Percentiles rank a stretch among this genome's conserved stretches.
phyloP scores from a whole-genome alignment of 192 early-diverging fungal species.

The Diversispora epigaea region DNA sequence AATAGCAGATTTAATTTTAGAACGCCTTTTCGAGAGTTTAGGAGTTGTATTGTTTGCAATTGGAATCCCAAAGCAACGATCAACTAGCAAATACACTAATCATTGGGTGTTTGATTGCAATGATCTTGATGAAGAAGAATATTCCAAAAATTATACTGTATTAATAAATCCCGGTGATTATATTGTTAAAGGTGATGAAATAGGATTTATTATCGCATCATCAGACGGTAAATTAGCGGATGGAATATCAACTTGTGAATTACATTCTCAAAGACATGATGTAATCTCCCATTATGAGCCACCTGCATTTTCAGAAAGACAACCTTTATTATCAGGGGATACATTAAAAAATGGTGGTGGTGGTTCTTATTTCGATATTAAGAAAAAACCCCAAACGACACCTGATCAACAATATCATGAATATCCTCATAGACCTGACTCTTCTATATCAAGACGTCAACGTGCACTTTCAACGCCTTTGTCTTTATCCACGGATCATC shows the following conservation, averaged over 20 bases:
- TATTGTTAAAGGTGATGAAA: slow-evolving; percentile 33
- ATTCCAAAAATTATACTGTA: slow-evolving; percentile 27
- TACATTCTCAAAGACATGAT: neutral
- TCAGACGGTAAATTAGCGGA: slow-evolving; percentile 7
- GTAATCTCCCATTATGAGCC: neutral
- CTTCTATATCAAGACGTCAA: slow-evolving; percentile 15
- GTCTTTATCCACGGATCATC: neutral
- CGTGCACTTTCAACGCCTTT: slow-evolving; percentile 31
- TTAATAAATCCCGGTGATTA: slow-evolving; percentile 36
- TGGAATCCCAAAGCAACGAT: slow-evolving; percentile 31
- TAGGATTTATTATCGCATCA: slow-evolving; percentile 32
- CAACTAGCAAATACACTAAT: neutral
- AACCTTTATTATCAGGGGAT: slow-evolving; percentile 21
- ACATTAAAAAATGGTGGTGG: slow-evolving; percentile 18
- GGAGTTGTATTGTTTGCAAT: slow-evolving; percentile 31
- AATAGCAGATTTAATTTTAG: neutral
- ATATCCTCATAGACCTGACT: slow-evolving; percentile 32
- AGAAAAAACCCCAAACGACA: slow-evolving; percentile 10
- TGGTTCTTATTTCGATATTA: slow-evolving; percentile 27
- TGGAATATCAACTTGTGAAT: slow-evolving; percentile 9
- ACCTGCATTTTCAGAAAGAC: neutral
- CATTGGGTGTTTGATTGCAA: slow-evolving; percentile 17
- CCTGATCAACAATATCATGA: neutral
- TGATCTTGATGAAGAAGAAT: neutral
- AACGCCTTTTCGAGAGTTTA: slow-evolving; percentile 4